Evolutionary conservation across 1,284 basidiomycete genomes (phyloP), one percentile per base, ranked within the genome.

Genomic region (Puccinia coronata): DNA sequence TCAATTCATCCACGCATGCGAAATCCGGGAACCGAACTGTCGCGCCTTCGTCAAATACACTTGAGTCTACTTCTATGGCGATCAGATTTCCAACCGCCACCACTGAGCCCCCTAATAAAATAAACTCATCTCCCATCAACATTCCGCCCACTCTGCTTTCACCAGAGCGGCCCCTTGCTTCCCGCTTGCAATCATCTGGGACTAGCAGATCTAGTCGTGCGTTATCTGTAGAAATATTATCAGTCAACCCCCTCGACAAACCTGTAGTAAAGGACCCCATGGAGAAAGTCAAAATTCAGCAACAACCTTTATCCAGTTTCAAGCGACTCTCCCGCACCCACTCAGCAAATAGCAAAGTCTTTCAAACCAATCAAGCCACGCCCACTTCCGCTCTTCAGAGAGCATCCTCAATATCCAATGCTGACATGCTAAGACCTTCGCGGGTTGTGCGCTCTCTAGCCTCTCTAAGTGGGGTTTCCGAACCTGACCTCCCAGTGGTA

Each of bases 291-390:
- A 77, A 53, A 39, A 77, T 23, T 25, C 49, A 61, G 34, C 59
- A 77, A 25, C 51, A 34, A n/a, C 75, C 75, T 51, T 53, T 77
- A 55, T 61, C 75, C 25, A 77, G 75, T 53, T 77, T 77, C 55
- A 77, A 77, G 34, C 39, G 75, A 51, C 34, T 77, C 2, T 77
- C 75, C 47, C 57, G 75, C 59, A 67, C 49, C 36, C 43, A 61
- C 75, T 77, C 75, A 16, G 25, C 49, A 25, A 77, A 51, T 28
- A 53, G 49, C 25, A 77, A 77, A 77, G 31, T 61, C 14, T 53
- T 53, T 28, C 75, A 77, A 51, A 65, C n/a, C 31, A 25, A 20
- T 18, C 41, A 70, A 70, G 23, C 67, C 36, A 63, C 59, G 63
- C 43, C 61, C 31, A 51, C 39, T 31, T 36, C 61, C 28, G 23